Conservation (phyloP, 2,329 filamentous ascomycete genomes). For the Aureobasidium lini region DNA sequence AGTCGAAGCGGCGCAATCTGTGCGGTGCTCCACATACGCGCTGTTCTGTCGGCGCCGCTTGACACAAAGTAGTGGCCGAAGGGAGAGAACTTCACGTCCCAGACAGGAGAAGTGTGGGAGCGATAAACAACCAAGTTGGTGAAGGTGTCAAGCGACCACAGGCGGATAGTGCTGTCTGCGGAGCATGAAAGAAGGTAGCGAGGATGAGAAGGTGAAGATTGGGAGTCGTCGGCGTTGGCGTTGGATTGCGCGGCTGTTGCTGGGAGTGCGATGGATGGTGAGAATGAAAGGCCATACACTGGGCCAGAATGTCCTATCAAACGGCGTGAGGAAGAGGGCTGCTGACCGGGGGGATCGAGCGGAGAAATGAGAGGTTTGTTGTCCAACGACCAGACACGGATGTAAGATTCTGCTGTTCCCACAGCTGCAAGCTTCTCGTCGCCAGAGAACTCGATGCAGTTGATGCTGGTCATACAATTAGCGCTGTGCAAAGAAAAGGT, state of each 20-base stretch:
- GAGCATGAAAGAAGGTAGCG: slow-evolving; percentile 82
- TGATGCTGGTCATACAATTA: slow-evolving; percentile 51
- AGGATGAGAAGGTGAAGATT: slow-evolving; percentile 32
- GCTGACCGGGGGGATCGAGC: slow-evolving; percentile 52
- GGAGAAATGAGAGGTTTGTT: slow-evolving; percentile 70
- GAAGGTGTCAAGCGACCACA: slow-evolving; percentile 92
- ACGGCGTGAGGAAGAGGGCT: slow-evolving; percentile 59
- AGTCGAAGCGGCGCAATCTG: slow-evolving; percentile 83
- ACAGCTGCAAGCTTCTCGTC: slow-evolving; percentile 81
- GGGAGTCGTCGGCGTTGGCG: slow-evolving; percentile 35
- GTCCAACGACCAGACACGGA: slow-evolving; percentile 87
- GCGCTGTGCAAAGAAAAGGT: neutral
- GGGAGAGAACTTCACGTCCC: slow-evolving; percentile 82
- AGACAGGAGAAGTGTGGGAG: slow-evolving; percentile 82
- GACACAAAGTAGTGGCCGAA: slow-evolving; percentile 93
- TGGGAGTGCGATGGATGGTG: slow-evolving; percentile 54
- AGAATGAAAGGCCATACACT: slow-evolving; percentile 85
- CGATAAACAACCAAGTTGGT: slow-evolving; percentile 91
- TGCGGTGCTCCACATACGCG: slow-evolving; percentile 86
- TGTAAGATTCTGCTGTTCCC: slow-evolving; percentile 90
- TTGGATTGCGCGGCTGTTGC: slow-evolving; percentile 32
- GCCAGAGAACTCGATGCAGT: slow-evolving; percentile 92
- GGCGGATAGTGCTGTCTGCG: slow-evolving; percentile 76
- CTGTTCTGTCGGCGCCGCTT: slow-evolving; percentile 80
- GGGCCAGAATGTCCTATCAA: slow-evolving; percentile 83